Conservation (phyloP, 2,329 filamentous ascomycete species). For the Colletotrichum costaricense region DNA sequence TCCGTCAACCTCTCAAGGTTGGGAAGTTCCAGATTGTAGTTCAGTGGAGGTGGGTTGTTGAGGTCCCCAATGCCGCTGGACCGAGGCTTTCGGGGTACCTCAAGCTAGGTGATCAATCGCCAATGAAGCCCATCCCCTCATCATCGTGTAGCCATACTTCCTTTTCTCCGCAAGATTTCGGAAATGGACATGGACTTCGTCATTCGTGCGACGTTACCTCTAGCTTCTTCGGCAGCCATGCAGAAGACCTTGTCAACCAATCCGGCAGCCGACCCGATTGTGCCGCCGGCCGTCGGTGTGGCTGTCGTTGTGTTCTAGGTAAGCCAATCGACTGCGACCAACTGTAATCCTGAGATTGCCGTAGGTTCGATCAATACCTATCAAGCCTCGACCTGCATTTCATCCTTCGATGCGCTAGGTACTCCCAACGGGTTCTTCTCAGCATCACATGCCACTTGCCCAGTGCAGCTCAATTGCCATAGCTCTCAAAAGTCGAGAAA, state of each 20-base stretch:
- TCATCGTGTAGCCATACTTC: neutral
- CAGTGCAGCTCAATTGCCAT: neutral
- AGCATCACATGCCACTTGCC: constrained; percentile 4
- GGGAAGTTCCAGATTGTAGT: neutral
- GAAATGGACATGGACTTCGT: neutral
- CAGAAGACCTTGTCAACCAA: neutral
- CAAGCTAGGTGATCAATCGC: neutral
- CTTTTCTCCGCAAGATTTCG: constrained; percentile 1
- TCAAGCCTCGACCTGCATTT: neutral
- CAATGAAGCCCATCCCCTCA: constrained; percentile 1
- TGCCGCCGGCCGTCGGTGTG: neutral
- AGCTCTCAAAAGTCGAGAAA: neutral
- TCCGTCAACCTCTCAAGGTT: neutral
- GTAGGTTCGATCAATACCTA: neutral
- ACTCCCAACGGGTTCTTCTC: neutral
- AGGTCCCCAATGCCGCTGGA: constrained; percentile 14
- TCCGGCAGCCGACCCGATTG: neutral
- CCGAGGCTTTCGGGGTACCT: constrained; percentile 25
- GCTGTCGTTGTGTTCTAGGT: neutral
- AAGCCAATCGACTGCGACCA: neutral
- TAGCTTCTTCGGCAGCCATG: neutral
- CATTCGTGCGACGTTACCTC: constrained; percentile 3
- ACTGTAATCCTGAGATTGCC: neutral
- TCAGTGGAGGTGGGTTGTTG: neutral
- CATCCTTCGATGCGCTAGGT: neutral